Conservation (phyloP, 2,329 filamentous ascomycete genomes). For the Trichoderma guizhouense region DNA sequence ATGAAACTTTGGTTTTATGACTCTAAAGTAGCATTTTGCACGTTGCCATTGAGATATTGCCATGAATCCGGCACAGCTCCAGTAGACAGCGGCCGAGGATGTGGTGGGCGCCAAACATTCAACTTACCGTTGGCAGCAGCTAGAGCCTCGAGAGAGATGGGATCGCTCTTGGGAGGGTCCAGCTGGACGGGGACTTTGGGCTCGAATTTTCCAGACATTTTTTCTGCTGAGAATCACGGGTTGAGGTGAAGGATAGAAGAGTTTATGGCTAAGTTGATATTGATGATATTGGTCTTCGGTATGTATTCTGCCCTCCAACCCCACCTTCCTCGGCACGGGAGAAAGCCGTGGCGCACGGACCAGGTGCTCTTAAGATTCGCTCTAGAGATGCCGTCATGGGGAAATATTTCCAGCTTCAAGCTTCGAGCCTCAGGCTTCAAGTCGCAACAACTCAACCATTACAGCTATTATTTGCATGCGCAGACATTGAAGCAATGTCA, state of each 20-base stretch:
- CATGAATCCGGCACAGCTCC: background rate
- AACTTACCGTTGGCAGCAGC: slow-evolving; percentile 77
- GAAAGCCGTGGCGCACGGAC: slow-evolving; percentile 18
- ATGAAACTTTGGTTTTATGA: background rate
- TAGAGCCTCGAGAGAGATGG: slow-evolving; percentile 77
- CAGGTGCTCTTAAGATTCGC: slow-evolving; percentile 8
- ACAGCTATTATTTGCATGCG: background rate
- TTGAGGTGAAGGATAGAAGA: background rate
- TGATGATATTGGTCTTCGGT: background rate
- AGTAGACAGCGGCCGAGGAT: background rate
- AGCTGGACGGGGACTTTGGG: slow-evolving; percentile 75
- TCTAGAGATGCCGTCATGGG: slow-evolving; percentile 4
- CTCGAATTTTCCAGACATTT: slow-evolving; percentile 66
- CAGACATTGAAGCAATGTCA: slow-evolving; percentile 28
- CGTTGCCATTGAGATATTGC: background rate
- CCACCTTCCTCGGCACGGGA: slow-evolving; percentile 16
- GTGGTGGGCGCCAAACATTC: background rate
- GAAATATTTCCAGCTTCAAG: slow-evolving; percentile 5
- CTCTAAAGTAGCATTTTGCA: no score
- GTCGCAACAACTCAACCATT: background rate
- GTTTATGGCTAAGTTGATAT: background rate
- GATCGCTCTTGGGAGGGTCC: slow-evolving; percentile 80
- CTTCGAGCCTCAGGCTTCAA: background rate
- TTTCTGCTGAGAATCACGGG: slow-evolving; percentile 15
- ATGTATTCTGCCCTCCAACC: background rate